Percentiles rank a stretch among this genome's conserved stretches.
These are phyloP conservation scores for Aphanomyces invadans DNA, from an alignment of 352 stramenopile genomes.

Conservation along the genomic window DNA sequence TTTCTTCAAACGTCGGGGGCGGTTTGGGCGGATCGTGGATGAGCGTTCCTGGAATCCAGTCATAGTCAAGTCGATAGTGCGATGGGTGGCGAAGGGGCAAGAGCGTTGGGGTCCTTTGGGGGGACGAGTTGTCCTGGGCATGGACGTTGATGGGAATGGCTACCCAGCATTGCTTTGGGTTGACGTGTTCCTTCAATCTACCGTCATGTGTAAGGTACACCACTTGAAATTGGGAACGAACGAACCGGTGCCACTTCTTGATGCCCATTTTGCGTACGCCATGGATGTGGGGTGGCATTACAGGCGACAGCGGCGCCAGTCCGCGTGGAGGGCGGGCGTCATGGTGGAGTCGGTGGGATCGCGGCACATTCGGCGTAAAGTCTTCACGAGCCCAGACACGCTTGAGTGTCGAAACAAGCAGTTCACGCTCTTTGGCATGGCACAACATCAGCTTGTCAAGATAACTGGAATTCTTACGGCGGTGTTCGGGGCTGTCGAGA, in stretches of 20 bases:
- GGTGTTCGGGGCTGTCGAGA: not conserved
- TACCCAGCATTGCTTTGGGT: conserved; percentile 51
- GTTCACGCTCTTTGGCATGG: not conserved
- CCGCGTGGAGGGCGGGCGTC: not conserved
- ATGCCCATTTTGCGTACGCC: conserved; percentile 23
- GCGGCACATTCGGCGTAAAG: conserved; percentile 30
- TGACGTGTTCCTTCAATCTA: conserved; percentile 36
- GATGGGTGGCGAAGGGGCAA: conserved; percentile 16
- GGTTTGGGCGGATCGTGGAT: not conserved
- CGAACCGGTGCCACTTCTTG: conserved; percentile 37
- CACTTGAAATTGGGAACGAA: conserved; percentile 23
- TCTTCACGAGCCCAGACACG: conserved; percentile 32
- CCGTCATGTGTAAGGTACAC: too few species aligned
- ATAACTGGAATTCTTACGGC: not conserved
- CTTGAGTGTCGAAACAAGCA: conserved; percentile 18
- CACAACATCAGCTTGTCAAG: not conserved
- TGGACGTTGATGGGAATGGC: conserved; percentile 37
- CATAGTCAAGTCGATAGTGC: conserved; percentile 39
- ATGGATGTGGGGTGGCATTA: conserved; percentile 31
- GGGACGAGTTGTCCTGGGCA: too few species aligned
- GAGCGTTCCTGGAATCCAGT: conserved; percentile 48
- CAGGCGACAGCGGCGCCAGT: conserved; percentile 35
- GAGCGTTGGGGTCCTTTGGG: not conserved
- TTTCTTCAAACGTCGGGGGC: conserved; percentile 24
- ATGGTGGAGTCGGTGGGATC: conserved; percentile 3